phyloP scores from a whole-genome alignment of 202 grass and related monocot genomes.

The Bolboschoenoplectus hybrid region DNA sequence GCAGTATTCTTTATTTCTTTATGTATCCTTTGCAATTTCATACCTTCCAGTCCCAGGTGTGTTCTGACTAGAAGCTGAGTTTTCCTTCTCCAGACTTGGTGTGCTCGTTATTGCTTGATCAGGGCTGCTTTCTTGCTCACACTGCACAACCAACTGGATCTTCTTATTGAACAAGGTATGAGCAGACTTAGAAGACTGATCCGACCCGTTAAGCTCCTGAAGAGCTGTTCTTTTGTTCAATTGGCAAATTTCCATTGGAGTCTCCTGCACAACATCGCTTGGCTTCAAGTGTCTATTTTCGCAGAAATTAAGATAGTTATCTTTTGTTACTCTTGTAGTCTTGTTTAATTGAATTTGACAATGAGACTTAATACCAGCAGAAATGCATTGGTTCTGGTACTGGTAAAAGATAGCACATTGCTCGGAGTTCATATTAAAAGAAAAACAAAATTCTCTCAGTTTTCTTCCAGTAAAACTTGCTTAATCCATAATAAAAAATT shows the following conservation, averaged over 20 bases:
- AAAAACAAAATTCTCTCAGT: neutral
- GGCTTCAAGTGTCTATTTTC: slow-evolving; percentile 54
- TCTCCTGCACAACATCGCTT: slow-evolving; percentile 49
- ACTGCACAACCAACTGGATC: slow-evolving; percentile 37
- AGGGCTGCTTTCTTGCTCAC: slow-evolving; percentile 25
- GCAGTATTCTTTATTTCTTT: neutral
- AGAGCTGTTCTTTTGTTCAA: slow-evolving; percentile 36
- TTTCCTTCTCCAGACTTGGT: neutral
- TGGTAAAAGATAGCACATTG: neutral
- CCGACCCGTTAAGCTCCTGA: slow-evolving; percentile 43
- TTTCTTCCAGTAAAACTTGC: neutral
- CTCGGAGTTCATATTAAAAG: neutral
- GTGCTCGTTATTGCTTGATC: neutral
- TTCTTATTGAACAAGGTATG: slow-evolving; percentile 21
- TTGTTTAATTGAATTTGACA: neutral
- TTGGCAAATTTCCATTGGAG: slow-evolving; percentile 41
- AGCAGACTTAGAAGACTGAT: slow-evolving; percentile 14
- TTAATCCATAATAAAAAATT: neutral
- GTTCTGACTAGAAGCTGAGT: slow-evolving; percentile 34
- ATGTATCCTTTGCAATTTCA: neutral
- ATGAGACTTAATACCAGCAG: neutral
- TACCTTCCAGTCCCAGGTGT: slow-evolving; percentile 33
- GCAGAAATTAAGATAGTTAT: slow-evolving; percentile 20
- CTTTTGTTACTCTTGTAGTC: neutral
- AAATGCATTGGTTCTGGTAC: neutral